Evolutionary conservation across 345 rosid genomes (phyloP), one percentile per base, ranked within the genome.

Genomic region (Bruguiera parviflora): DNA sequence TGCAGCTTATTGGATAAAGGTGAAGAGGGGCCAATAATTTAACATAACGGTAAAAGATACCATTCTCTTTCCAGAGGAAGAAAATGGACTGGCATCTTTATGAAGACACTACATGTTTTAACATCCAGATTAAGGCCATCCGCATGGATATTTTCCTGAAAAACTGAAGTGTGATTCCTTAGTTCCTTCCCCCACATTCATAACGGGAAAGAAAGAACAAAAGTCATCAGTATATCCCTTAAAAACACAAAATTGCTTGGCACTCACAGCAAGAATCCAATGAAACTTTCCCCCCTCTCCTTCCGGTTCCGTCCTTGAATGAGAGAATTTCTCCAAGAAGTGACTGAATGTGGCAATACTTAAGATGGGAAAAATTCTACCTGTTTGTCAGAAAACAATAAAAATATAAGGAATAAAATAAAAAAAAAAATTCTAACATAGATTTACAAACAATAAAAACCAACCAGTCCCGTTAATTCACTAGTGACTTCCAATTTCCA

Each of bases 281-380:
- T 21, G 77, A 56, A 43, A 62, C 73, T 71, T 69, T 72, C 61
- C 21, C 66, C 70, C 28, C 19, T 74, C 67, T 73, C 43, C 66
- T 75, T 47, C 55, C 76, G 60, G 70, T 82, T 64, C 71, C 68
- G 16, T 78, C 85, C 78, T 63, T 73, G 53, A 52, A 39, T 32
- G 66, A 74, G 71, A 83, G 78, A 37, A 85, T 24, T 74, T 75
- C 80, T 61, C 68, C 74, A 53, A 78, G 72, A 66, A 84, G 74
- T 21, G 79, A 79, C 85, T 79, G 84, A 49, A 73, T 32, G 37
- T 13, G 22, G 66, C 56, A 68, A 21, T 52, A 61, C 5, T 5
- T 24, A 21, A 56, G 28, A 43, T 13, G 31, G 16, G 19, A 56
- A 24, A 56, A 24, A 24, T 56, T n/a, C 59, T 8, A 56, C 18